These are phyloP conservation scores for Plicaturopsis crispa DNA, from an alignment of 768 basidiomycete species.

Conservation along the genomic window DNA sequence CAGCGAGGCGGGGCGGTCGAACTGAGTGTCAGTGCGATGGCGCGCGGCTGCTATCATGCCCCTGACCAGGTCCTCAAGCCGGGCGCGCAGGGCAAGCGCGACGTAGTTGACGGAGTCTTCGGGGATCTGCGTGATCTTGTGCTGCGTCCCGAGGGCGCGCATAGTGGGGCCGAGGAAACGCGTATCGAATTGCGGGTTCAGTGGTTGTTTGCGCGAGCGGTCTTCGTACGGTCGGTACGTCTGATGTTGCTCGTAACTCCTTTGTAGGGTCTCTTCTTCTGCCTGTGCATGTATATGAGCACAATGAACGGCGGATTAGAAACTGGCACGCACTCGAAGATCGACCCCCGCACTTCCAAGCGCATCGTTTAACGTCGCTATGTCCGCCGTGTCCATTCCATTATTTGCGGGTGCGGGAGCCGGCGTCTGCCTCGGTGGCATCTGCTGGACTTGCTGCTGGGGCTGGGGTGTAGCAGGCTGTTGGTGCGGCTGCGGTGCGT, in stretches of 20 bases:
- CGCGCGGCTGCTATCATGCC: constrained; percentile 61
- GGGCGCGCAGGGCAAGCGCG: constrained; percentile 68
- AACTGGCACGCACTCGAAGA: constrained; percentile 45
- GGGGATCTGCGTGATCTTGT: constrained; percentile 60
- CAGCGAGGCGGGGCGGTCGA: constrained; percentile 54
- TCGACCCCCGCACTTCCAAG: constrained; percentile 85
- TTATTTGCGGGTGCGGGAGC: constrained; percentile 17
- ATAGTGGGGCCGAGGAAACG: constrained; percentile 59
- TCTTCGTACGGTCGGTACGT: constrained; percentile 67
- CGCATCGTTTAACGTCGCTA: constrained; percentile 77
- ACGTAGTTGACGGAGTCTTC: constrained; percentile 74
- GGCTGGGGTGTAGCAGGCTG: constrained; percentile 20
- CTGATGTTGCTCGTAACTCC: constrained; percentile 53
- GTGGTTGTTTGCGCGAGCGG: constrained; percentile 70
- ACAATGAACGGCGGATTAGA: neutral
- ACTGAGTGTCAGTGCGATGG: constrained; percentile 67
- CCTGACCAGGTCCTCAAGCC: constrained; percentile 62
- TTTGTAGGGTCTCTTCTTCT: constrained; percentile 77
- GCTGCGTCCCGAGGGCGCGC: constrained; percentile 55
- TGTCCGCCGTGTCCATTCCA: constrained; percentile 57
- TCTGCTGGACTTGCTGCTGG: constrained; percentile 21
- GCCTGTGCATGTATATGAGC: constrained; percentile 41
- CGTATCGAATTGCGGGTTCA: constrained; percentile 62
- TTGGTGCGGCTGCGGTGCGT: constrained; percentile 21
- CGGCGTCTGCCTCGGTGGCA: constrained; percentile 13